A percentile compares a stretch with the other conserved stretches of the same genome.
Evolutionary conservation across 306 rosid species (phyloP).

Genomic region (Malus fusca): DNA sequence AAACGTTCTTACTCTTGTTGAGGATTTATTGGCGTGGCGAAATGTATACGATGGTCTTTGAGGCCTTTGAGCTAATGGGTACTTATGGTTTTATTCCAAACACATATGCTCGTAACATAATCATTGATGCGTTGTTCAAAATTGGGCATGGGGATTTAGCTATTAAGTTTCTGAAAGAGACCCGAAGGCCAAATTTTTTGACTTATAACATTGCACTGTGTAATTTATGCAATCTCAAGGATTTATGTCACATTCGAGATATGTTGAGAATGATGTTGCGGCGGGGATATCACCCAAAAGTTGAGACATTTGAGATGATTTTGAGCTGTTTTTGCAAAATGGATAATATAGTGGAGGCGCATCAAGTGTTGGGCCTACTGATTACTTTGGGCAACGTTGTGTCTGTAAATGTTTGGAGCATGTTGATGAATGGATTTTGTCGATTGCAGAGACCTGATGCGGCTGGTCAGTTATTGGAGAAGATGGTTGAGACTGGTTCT

Average conservation of each 20-base stretch:
- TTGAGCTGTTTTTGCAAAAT: constrained; percentile 45
- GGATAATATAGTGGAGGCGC: constrained; percentile 33
- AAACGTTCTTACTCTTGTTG: constrained; percentile 37
- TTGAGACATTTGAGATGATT: constrained; percentile 35
- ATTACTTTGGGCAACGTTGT: constrained; percentile 30
- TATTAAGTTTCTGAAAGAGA: constrained; percentile 27
- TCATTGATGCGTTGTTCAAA: constrained; percentile 51
- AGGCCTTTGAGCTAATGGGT: constrained; percentile 37
- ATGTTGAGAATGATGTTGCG: constrained; percentile 36
- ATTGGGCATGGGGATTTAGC: constrained; percentile 27
- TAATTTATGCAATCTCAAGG: constrained; percentile 35
- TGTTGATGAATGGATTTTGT: constrained; percentile 38
- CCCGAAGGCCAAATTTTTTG: constrained; percentile 36
- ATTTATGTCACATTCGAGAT: constrained; percentile 15
- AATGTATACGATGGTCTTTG: constrained; percentile 34
- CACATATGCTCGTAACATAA: constrained; percentile 44
- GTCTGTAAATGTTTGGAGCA: constrained; percentile 37
- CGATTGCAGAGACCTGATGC: constrained; percentile 25
- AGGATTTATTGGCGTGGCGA: constrained; percentile 48
- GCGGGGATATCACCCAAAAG: constrained; percentile 34
- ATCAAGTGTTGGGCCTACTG: constrained; percentile 52
- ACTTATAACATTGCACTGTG: constrained; percentile 40
- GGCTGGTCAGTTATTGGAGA: constrained; percentile 31
- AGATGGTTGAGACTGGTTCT: constrained; percentile 34
- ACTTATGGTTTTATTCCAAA: constrained; percentile 29